Evolutionary conservation across 495 filamentous ascomycete species (phyloP).

Genomic region (Tuber melanosporum): DNA sequence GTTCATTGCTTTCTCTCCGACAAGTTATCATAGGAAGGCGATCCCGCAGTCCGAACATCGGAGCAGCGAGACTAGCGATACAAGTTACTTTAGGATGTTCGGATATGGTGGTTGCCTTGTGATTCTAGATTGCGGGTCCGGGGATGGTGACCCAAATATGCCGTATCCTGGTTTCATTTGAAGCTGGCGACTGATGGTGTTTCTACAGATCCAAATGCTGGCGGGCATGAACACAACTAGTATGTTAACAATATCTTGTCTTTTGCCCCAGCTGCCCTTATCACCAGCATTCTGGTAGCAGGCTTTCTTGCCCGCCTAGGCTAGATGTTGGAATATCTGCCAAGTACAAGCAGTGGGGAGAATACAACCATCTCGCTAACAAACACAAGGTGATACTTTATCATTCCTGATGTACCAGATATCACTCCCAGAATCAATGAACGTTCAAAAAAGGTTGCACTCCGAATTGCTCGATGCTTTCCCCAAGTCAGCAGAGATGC

Average conservation of each 20-base stretch:
- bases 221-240: slow-evolving; percentile 14
- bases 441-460: not conserved
- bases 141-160: not conserved
- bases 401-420: slow-evolving; percentile 17
- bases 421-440: not conserved
- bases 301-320: not conserved
- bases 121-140: not conserved
- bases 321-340: not conserved
- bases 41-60: not conserved
- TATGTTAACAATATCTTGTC: not conserved
- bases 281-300: too few relatives aligned
- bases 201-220: slow-evolving; percentile 15
- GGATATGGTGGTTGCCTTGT: not conserved
- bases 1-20: not conserved
- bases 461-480: slow-evolving; percentile 11
- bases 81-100: not conserved
- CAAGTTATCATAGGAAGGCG: not conserved
- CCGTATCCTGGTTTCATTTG: not conserved
- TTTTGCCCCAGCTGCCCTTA: too few relatives aligned
- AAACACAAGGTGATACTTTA: slow-evolving; percentile 13
- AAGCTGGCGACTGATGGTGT: not conserved
- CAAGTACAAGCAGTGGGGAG: not conserved
- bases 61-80: not conserved
- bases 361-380: not conserved
- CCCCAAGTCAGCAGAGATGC: not conserved